phyloP scores from a whole-genome alignment of 1,284 basidiomycete genomes.

The Coriolopsis trogii region DNA sequence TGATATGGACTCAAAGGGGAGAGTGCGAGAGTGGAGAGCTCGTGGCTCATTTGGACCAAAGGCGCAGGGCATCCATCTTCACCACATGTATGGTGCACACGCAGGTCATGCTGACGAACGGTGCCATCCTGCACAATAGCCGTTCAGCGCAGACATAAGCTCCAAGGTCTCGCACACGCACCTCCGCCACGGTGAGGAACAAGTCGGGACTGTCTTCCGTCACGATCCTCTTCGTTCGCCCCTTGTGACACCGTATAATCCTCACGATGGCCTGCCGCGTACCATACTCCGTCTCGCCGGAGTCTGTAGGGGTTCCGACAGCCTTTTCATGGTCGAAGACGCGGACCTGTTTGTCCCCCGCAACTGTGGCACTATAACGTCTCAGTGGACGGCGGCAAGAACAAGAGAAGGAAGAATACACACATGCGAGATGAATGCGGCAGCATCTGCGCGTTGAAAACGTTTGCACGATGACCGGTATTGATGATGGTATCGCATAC shows the following conservation, averaged over 20 bases:
- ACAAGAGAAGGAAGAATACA: constrained; percentile 25
- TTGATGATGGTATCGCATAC: constrained; percentile 63
- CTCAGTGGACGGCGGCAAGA: background rate
- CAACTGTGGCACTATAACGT: constrained; percentile 63
- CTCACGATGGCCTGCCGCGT: constrained; percentile 49
- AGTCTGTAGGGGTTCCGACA: constrained; percentile 39
- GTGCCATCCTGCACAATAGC: constrained; percentile 52
- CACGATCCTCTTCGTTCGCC: constrained; percentile 79
- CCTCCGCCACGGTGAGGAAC: constrained; percentile 88
- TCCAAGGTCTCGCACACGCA: constrained; percentile 33
- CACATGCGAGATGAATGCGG: constrained; percentile 73
- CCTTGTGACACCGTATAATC: constrained; percentile 69
- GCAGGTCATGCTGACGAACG: constrained; percentile 88
- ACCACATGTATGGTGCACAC: constrained; percentile 66
- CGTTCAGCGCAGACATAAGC: background rate
- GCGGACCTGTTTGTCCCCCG: constrained; percentile 81
- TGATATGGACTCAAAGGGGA: constrained; percentile 75
- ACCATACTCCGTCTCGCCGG: constrained; percentile 42
- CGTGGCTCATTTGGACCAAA: constrained; percentile 60
- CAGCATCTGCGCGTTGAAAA: constrained; percentile 86
- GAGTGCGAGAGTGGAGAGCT: constrained; percentile 65
- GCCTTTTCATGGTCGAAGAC: constrained; percentile 75
- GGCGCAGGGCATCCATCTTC: constrained; percentile 64
- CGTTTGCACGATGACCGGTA: constrained; percentile 86
- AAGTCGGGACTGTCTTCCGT: constrained; percentile 83